Evolutionary conservation across 768 basidiomycete species (phyloP).

Genomic region (Tulasnella sp.): DNA sequence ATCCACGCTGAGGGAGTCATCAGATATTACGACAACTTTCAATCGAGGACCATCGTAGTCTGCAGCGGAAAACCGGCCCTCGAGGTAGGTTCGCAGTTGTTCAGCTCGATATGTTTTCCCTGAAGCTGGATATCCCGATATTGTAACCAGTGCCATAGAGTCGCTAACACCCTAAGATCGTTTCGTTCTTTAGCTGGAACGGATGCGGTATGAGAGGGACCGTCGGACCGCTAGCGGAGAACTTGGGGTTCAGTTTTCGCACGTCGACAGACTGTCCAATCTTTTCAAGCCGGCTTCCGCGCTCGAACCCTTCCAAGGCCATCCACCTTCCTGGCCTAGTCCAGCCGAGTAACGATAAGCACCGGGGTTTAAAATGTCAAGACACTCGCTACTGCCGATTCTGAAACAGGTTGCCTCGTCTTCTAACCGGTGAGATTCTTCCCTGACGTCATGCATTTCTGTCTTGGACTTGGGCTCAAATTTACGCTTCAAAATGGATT

Average conservation of each 20-base stretch:
- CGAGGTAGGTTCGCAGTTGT: slow-evolving; percentile 55
- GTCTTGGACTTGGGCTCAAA: neutral
- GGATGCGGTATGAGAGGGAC: neutral
- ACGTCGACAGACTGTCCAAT: neutral
- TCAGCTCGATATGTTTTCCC: slow-evolving; percentile 73
- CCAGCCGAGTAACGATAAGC: neutral
- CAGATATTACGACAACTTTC: slow-evolving; percentile 51
- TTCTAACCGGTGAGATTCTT: neutral
- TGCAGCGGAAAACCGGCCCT: slow-evolving; percentile 42
- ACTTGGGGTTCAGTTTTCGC: neutral
- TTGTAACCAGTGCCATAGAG: slow-evolving; percentile 82
- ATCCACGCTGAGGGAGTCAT: slow-evolving; percentile 57
- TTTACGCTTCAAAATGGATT: neutral
- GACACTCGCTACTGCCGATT: neutral
- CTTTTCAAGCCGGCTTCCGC: neutral
- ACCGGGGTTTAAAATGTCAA: neutral
- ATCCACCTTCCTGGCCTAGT: neutral
- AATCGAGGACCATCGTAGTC: slow-evolving; percentile 47
- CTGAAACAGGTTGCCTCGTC: neutral
- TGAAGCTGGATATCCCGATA: slow-evolving; percentile 79
- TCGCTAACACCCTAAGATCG: neutral
- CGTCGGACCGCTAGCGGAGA: neutral
- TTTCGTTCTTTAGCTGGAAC: neutral
- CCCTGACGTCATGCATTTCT: neutral
- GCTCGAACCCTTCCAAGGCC: neutral